Evolutionary conservation across 129 eudicot species (phyloP).

Genomic region (Ambrosia artemisiifolia): DNA sequence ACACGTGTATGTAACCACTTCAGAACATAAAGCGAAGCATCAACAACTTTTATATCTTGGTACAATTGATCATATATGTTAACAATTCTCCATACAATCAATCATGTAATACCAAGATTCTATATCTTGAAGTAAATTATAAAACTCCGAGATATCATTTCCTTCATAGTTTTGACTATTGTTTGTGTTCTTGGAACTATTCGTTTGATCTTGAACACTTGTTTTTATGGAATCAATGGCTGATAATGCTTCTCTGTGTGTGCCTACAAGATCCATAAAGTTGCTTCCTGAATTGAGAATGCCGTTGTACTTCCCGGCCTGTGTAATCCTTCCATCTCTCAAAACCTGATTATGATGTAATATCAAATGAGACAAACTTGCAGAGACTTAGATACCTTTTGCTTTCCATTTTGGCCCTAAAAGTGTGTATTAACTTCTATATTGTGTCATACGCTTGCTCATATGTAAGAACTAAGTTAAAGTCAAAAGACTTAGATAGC

Average conservation of each 20-base stretch:
- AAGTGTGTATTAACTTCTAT: too few species aligned
- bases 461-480: too few species aligned
- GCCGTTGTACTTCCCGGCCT: constrained; percentile 77
- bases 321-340: constrained; percentile 71
- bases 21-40: too few species aligned
- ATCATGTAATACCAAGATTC: too few species aligned
- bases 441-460: too few species aligned
- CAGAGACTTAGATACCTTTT: too few species aligned
- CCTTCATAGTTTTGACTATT: constrained; percentile 28
- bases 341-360: constrained; percentile 49
- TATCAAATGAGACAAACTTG: neutral
- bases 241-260: constrained; percentile 71
- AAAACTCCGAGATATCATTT: constrained; percentile 19
- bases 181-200: neutral
- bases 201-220: neutral
- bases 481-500: constrained; percentile 14
- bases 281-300: constrained; percentile 60
- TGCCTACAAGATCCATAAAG: constrained; percentile 80
- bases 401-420: too few species aligned
- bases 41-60: too few species aligned
- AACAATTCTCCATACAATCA: too few species aligned
- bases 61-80: too few species aligned
- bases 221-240: constrained; percentile 44
- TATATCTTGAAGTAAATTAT: too few species aligned
- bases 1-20: too few species aligned